Evolutionary conservation across 352 stramenopile genomes (phyloP).

Genomic region (Globisporangium alternatum): DNA sequence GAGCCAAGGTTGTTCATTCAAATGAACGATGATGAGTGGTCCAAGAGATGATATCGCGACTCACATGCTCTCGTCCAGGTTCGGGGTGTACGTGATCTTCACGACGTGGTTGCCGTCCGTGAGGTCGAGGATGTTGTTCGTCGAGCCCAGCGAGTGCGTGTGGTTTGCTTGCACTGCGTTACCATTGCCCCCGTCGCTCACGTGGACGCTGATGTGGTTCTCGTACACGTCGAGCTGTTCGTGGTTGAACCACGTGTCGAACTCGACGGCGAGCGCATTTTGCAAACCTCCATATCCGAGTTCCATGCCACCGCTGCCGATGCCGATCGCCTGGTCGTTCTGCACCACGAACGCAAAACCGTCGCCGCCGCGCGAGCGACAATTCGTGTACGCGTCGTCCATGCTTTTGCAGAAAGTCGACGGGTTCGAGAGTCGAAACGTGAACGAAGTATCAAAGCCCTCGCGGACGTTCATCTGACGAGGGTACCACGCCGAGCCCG

Average conservation of each 20-base stretch:
- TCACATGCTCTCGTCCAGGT: constrained; percentile 61
- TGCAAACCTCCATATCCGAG: constrained; percentile 86
- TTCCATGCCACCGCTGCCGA: constrained; percentile 68
- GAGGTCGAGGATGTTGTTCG: constrained; percentile 74
- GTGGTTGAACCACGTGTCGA: constrained; percentile 92
- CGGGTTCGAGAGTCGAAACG: constrained; percentile 81
- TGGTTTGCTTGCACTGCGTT: constrained; percentile 61
- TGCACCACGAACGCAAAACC: constrained; percentile 87
- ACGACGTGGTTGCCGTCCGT: constrained; percentile 65
- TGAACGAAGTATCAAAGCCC: constrained; percentile 89
- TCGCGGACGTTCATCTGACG: constrained; percentile 86
- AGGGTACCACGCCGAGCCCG: constrained; percentile 89
- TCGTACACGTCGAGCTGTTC: constrained; percentile 87
- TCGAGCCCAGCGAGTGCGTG: constrained; percentile 68
- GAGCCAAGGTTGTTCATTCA: not conserved
- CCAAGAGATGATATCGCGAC: constrained; percentile 6
- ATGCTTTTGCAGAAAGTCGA: constrained; percentile 83
- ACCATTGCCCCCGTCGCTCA: constrained; percentile 26
- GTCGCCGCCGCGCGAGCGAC: constrained; percentile 69
- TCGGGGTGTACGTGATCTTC: constrained; percentile 74
- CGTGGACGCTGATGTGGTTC: constrained; percentile 91
- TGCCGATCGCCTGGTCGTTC: constrained; percentile 53
- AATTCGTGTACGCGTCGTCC: constrained; percentile 87
- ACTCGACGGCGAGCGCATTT: constrained; percentile 89
- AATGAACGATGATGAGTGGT: not conserved